phyloP scores from a whole-genome alignment of 208 protist species.

The Acanthamoeba culbertsoni region DNA sequence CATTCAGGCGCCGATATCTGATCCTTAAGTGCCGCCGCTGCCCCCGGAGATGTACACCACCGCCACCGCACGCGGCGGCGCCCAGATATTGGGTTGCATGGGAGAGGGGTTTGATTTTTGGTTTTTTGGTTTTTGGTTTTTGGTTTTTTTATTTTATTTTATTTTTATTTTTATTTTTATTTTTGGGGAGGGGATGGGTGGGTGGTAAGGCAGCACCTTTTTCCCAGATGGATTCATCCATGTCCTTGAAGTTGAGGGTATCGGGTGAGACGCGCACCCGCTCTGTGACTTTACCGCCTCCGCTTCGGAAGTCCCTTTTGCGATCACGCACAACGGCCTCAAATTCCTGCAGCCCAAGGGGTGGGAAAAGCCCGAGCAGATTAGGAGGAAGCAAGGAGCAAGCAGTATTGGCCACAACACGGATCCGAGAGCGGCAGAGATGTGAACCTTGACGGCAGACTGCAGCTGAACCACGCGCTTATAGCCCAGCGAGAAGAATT shows the following conservation, averaged over 20 bases:
- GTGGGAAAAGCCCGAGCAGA: neutral
- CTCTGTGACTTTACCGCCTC: slow-evolving; percentile 16
- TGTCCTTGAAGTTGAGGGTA: neutral
- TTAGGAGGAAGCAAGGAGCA: neutral
- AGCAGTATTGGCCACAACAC: neutral
- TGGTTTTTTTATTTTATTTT: too few relatives aligned
- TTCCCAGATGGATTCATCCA: slow-evolving; percentile 30
- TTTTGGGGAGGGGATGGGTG: too few relatives aligned
- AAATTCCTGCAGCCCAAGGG: neutral
- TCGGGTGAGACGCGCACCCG: neutral
- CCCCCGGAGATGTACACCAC: too few relatives aligned
- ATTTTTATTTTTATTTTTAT: too few relatives aligned
- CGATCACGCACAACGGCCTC: neutral
- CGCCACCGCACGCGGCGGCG: too few relatives aligned
- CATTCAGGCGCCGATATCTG: neutral
- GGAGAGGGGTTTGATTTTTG: too few relatives aligned
- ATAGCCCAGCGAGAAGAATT: neutral
- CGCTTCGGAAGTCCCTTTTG: neutral
- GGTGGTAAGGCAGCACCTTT: slow-evolving; percentile 12
- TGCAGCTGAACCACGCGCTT: slow-evolving; percentile 11
- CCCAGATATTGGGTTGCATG: too few relatives aligned
- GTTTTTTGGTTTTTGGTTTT: too few relatives aligned
- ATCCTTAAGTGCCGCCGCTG: too few relatives aligned
- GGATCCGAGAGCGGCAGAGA: neutral
- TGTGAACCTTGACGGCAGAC: neutral